Conservation (phyloP, 306 rosid species). For the Prunus mira region DNA sequence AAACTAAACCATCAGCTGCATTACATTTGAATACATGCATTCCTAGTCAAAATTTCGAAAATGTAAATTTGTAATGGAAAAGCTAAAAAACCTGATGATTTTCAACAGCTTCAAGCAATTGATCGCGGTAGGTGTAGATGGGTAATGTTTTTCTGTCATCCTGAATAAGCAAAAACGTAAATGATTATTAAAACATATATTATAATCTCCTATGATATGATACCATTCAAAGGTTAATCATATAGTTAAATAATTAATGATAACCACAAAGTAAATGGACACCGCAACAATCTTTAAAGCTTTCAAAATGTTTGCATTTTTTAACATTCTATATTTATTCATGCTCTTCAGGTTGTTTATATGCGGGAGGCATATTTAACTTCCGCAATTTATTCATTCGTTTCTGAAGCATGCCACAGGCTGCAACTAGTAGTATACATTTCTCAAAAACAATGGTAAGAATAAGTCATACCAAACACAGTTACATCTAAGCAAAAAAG, state of each 20-base stretch:
- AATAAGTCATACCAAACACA: neutral
- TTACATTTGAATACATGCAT: neutral
- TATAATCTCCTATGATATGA: slow-evolving; percentile 5
- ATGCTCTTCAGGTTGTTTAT: neutral
- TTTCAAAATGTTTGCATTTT: neutral
- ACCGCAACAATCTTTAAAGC: neutral
- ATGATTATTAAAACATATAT: slow-evolving; percentile 9
- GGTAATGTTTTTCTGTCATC: slow-evolving; percentile 83
- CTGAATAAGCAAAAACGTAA: slow-evolving; percentile 34
- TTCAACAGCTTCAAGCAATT: slow-evolving; percentile 68
- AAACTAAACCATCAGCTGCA: neutral
- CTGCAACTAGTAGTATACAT: slow-evolving; percentile 4
- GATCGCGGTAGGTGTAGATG: slow-evolving; percentile 70
- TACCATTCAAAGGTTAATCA: slow-evolving; percentile 12
- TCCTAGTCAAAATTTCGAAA: neutral
- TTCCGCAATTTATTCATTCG: neutral
- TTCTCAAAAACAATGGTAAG: neutral
- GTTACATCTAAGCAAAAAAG: neutral
- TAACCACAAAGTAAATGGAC: neutral
- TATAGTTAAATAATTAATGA: neutral
- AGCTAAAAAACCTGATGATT: slow-evolving; percentile 65
- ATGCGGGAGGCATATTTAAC: neutral
- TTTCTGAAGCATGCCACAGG: slow-evolving; percentile 12
- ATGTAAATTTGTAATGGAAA: neutral
- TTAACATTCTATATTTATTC: neutral